Base-by-base conservation (phyloP, 805 yeast species). In the Starmerella apicola region DNA sequence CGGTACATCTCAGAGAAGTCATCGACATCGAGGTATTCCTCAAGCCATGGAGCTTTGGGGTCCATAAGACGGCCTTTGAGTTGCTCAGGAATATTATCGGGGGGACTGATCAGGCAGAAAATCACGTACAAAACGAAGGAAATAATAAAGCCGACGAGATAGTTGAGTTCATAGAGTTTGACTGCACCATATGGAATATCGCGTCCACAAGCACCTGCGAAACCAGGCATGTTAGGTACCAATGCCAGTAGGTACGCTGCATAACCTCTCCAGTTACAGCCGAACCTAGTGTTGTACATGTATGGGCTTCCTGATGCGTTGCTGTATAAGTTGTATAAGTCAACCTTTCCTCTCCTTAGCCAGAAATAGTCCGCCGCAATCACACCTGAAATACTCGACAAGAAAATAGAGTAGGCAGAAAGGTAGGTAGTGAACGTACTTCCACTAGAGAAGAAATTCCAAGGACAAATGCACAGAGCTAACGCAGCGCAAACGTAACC, bases 201-300 rank as follows among this genome's bases (percentile, higher is more conserved):
- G n/a, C 76, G 71, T 29, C 78, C 81, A 19, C 81, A 75, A 8
- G 85, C 84, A 47, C 94, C 65, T 5, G 78, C 88, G 51, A 84
- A 84, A 1, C 95, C 95, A 17, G 80, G 80, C 54, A 84, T 77
- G 53, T 83, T 84, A 34, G 94, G 91, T 26, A 75, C 64, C 43
- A 85, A 77, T 40, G 94, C 94, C 49, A 77, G 68, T 48, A 84
- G 57, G 57, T 84, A 84, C 1, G 94, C 91, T 24, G 68, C 73
- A 49, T 72, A 76, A 2, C 88, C 95, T 57, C 94, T 69, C 91
- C 93, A 81, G 56, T 83, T 82, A 58, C 73, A 51, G 29, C 95
- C 95, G 35, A 64, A 60, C n/a, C 35, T 27, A 4, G 51, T 47
- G 52, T 71, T 68, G 61, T 72, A 83, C 61, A 69, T 70, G 62